Evolutionary conservation across 495 filamentous ascomycete species (phyloP).

Genomic region (Tuber aestivum): DNA sequence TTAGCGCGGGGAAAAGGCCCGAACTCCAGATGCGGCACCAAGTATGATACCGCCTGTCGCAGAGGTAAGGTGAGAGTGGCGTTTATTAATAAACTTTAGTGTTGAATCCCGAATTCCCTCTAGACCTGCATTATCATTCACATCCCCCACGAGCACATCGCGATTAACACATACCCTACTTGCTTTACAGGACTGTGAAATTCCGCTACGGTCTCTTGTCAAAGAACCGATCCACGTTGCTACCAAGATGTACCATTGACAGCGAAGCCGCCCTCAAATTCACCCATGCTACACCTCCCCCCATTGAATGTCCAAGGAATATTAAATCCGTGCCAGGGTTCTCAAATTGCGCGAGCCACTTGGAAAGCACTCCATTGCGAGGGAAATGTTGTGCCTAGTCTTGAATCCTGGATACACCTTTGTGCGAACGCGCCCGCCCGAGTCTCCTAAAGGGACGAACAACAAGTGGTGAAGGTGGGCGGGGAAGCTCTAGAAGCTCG

Average conservation of each 20-base stretch:
- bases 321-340: conserved; percentile 68
- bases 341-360: conserved; percentile 73
- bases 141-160: not conserved
- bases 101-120: conserved; percentile 32
- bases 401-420: conserved; percentile 90
- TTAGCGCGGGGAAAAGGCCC: conserved; percentile 41
- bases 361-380: conserved; percentile 48
- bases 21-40: conserved; percentile 77
- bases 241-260: conserved; percentile 2
- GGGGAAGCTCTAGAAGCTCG: conserved; percentile 79
- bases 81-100: conserved; percentile 68
- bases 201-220: conserved; percentile 25
- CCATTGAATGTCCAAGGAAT: conserved; percentile 83
- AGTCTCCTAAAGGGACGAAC: conserved; percentile 53
- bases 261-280: conserved; percentile 19
- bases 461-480: conserved; percentile 76
- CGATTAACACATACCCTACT: conserved; percentile 15
- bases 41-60: conserved; percentile 66
- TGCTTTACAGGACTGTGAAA: conserved; percentile 30
- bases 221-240: conserved; percentile 28
- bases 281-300: conserved; percentile 58
- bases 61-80: conserved; percentile 58
- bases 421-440: conserved; percentile 73
- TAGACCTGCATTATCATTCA: not conserved
- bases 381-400: conserved; percentile 49